Conservation (phyloP, 768 basidiomycete genomes). For the Coprinopsis sp. region DNA sequence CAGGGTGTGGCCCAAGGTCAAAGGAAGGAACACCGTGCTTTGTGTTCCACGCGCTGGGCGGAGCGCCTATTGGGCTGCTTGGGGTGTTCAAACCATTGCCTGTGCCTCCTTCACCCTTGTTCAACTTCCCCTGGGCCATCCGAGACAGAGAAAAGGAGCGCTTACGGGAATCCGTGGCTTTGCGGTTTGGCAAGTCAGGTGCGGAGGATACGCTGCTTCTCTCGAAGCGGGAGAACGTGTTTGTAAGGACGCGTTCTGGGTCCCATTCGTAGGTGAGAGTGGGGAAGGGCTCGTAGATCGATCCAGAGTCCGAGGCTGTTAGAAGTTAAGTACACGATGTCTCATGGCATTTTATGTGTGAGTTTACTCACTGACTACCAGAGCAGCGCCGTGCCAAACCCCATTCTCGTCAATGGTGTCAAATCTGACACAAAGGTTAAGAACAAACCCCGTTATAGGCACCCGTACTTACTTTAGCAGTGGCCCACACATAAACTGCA, state of each 20-base stretch:
- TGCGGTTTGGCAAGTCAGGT: conserved; percentile 9
- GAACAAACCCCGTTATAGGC: not conserved
- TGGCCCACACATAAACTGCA: conserved; percentile 92
- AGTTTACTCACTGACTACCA: conserved; percentile 75
- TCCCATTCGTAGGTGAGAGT: conserved; percentile 71
- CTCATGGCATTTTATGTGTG: not conserved
- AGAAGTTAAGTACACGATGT: not conserved
- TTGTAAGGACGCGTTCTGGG: conserved; percentile 36
- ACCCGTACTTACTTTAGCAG: conserved; percentile 46
- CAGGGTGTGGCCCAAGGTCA: conserved; percentile 68
- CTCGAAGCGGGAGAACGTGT: conserved; percentile 9
- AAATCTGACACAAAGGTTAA: conserved; percentile 43
- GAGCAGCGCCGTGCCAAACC: conserved; percentile 82
- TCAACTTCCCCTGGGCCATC: not conserved
- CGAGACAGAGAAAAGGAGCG: conserved; percentile 2
- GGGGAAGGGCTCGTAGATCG: conserved; percentile 72
- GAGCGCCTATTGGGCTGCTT: not conserved
- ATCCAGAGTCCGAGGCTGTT: conserved; percentile 73
- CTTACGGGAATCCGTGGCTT: not conserved
- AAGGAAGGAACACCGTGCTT: conserved; percentile 32
- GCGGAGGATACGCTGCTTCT: too few species aligned
- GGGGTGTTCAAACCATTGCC: not conserved
- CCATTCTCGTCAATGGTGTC: conserved; percentile 78
- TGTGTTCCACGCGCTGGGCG: conserved; percentile 7
- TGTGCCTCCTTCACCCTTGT: not conserved